Evolutionary conservation across 805 yeast species (phyloP).

Genomic region (Cyberlindnera petersonii): DNA sequence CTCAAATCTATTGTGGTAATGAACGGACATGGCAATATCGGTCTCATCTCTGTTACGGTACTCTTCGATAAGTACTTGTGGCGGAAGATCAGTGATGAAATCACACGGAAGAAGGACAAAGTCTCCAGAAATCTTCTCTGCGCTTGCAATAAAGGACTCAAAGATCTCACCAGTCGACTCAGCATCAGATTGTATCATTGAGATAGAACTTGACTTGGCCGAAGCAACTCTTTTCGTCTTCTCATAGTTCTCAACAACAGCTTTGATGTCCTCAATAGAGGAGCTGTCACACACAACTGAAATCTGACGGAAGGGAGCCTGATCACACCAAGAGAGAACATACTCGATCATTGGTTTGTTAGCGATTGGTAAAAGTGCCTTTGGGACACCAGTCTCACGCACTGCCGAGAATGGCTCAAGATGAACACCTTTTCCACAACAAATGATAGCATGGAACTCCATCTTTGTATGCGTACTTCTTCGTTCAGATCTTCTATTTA

Average conservation of each 20-base stretch:
- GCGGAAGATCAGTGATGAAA: slow-evolving; percentile 87
- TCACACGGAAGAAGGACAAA: slow-evolving; percentile 92
- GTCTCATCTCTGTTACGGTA: slow-evolving; percentile 66
- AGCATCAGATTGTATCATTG: slow-evolving; percentile 41
- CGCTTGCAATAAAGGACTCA: slow-evolving; percentile 43
- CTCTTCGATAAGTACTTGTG: slow-evolving; percentile 80
- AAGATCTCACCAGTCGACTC: slow-evolving; percentile 63
- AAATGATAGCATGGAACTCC: slow-evolving; percentile 90
- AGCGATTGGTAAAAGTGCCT: slow-evolving; percentile 86
- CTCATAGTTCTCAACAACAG: slow-evolving; percentile 44
- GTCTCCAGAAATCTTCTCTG: slow-evolving; percentile 35
- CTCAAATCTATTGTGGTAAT: slow-evolving; percentile 70
- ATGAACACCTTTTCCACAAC: slow-evolving; percentile 80
- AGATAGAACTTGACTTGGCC: slow-evolving; percentile 33
- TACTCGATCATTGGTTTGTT: slow-evolving; percentile 85
- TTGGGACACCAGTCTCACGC: slow-evolving; percentile 63
- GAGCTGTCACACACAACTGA: slow-evolving; percentile 56
- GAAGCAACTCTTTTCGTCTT: slow-evolving; percentile 35
- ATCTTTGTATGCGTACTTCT: slow-evolving; percentile 39
- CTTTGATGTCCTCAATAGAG: slow-evolving; percentile 43
- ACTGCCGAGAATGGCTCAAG: slow-evolving; percentile 68
- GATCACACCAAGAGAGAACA: slow-evolving; percentile 89
- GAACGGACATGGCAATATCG: slow-evolving; percentile 72
- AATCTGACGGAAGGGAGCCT: slow-evolving; percentile 70
- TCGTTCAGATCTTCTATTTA: too few relatives aligned